A percentile compares a stretch with the other conserved stretches of the same genome.
Evolutionary conservation across 2,329 filamentous ascomycete genomes (phyloP).

Genomic region (Pseudogymnoascus destructans): DNA sequence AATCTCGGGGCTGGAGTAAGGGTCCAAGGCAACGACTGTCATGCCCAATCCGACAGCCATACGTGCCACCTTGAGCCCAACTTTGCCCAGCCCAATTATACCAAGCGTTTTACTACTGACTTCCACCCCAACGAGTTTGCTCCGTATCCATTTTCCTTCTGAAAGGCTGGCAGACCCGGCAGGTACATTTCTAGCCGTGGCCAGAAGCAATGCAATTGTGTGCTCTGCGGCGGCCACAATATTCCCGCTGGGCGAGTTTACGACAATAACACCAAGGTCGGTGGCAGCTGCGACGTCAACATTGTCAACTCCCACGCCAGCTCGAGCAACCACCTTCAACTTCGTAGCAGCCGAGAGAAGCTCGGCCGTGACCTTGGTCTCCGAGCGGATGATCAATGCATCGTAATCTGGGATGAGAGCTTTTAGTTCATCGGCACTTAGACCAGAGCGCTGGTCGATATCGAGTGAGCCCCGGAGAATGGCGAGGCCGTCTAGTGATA

Average conservation of each 20-base stretch:
- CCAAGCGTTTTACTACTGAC: conserved; percentile 65
- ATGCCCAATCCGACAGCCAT: conserved; percentile 67
- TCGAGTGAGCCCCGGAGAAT: conserved; percentile 53
- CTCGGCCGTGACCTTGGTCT: conserved; percentile 63
- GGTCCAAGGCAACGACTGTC: conserved; percentile 62
- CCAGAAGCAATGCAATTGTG: conserved; percentile 61
- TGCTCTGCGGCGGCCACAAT: conserved; percentile 71
- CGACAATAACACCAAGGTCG: conserved; percentile 60
- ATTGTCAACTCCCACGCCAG: conserved; percentile 74
- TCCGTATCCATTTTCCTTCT: conserved; percentile 61
- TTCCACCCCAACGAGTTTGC: conserved; percentile 62
- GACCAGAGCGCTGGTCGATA: conserved; percentile 52
- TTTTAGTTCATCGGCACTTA: conserved; percentile 50
- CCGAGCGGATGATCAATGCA: conserved; percentile 66
- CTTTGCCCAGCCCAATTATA: conserved; percentile 71
- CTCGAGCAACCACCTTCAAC: conserved; percentile 65
- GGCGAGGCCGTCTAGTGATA: conserved; percentile 64
- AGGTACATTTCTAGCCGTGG: conserved; percentile 60
- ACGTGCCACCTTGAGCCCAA: conserved; percentile 67
- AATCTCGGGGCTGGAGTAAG: conserved; percentile 62
- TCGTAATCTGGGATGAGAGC: conserved; percentile 59
- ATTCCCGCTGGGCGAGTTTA: conserved; percentile 69
- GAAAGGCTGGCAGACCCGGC: conserved; percentile 58
- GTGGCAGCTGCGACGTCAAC: conserved; percentile 65
- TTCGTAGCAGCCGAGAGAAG: conserved; percentile 53